phyloP scores from a whole-genome alignment of 257 asterid species.

The Plantago elongata region DNA sequence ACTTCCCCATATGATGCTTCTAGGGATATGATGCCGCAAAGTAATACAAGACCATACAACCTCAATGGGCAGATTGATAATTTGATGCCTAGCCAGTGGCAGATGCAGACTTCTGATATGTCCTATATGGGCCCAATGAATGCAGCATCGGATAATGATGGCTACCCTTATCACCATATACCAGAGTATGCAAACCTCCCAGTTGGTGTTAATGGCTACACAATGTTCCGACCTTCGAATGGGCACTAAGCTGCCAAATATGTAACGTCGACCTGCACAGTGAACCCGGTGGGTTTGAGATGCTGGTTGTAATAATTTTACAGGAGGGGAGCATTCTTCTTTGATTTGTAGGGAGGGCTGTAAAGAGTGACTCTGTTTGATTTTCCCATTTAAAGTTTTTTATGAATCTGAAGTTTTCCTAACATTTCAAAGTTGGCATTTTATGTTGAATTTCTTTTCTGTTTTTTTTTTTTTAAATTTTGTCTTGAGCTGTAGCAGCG shows the following conservation, averaged over 20 bases:
- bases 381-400: background rate
- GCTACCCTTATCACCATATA: constrained; percentile 45
- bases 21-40: constrained; percentile 47
- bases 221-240: constrained; percentile 64
- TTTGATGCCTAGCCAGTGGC: constrained; percentile 58
- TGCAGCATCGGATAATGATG: constrained; percentile 32
- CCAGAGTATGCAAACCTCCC: constrained; percentile 50
- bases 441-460: no score
- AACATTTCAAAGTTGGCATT: no score
- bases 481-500: no score
- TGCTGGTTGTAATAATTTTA: background rate
- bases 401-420: background rate
- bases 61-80: constrained; percentile 56
- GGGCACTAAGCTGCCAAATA: constrained; percentile 37
- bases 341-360: constrained; percentile 10
- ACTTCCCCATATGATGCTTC: constrained; percentile 32
- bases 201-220: constrained; percentile 53
- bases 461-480: no score
- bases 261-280: no score
- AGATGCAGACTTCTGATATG: constrained; percentile 52
- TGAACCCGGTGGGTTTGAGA: background rate
- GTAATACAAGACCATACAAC: constrained; percentile 31
- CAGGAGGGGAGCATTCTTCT: constrained; percentile 2
- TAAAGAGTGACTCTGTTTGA: constrained; percentile 33
- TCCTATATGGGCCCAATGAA: constrained; percentile 33